Base-by-base conservation (phyloP, 1,284 basidiomycete genomes). In the Apiotrichum laibachii region DNA sequence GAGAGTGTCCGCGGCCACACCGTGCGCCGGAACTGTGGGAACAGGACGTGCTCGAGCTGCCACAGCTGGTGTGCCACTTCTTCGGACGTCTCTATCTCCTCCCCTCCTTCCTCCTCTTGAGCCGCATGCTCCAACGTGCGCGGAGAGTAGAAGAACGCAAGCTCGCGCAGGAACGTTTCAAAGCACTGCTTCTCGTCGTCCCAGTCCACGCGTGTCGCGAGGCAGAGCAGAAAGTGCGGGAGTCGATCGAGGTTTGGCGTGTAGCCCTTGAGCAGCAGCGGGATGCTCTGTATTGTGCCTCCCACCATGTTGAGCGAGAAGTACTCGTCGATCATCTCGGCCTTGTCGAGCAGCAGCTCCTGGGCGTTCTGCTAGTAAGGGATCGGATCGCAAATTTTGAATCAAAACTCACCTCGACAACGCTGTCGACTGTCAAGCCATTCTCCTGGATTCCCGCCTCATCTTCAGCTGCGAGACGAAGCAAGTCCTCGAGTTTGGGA, bases 261-360 rank as follows among this genome's bases (percentile, higher is more conserved):
- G 70, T 91, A 95, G 44, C 88, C 89, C 49, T 85, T 84, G 39
- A 98, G 81, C 3, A 99, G 79, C 46, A 92, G 80, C 0, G 96
- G 96, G 7, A 99, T 72, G 53, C 83, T 85, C 62, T 87, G 83
- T 6, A 98, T 79, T 13, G 81, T 75, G 0, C 90, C 91, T 0
- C 83, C 77, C 0, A 81, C 79, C 57, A 97, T 86, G 42, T 80
- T 76, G 21, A 99, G 75, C 0, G 86, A 88, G 71, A 98, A 99
- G 78, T 99, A 98, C 68, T 98, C 95, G 11, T 85, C 80, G 1
- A 99, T 80, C 94, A 99, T 97, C 13, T 88, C 88, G 5, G 88
- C 83, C 16, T 85, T 84, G 19, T 76, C 72, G 11, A 77, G 53
- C 11, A 85, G 62, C 4, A 76, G 55, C 8, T 34, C 51, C 5